Base-by-base conservation (phyloP, 768 basidiomycete genomes). In the Megacollybia marginata region DNA sequence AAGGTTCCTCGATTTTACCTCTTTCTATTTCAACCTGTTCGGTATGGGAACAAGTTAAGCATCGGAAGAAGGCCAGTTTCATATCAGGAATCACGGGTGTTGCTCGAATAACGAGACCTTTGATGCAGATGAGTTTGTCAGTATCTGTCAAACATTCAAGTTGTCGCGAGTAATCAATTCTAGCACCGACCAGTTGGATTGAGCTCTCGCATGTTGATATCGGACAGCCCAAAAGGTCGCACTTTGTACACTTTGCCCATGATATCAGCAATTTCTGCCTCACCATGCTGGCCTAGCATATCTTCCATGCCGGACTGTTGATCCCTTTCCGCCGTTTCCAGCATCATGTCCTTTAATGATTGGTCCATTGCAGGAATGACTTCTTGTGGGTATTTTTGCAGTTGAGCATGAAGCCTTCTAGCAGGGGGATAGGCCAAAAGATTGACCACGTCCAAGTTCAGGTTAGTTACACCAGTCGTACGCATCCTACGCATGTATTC, bases 61-160 rank as follows among this genome's bases (percentile, higher is more conserved):
- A 99, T 48, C 94, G 88, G 80, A 99, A 99, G 74, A 99, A 98
- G 18, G 95, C 96, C 55, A 83, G 82, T 69, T 95, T 94, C 96
- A 99, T 98, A 67, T 99, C 96, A 4, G 96, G 96, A 52, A 98
- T 97, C 59, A 99, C 88, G 10, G 95, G 92, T 0, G 96, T 97
- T 0, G 94, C 90, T 19, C 96, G 88, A 53, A 99, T 98, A 59
- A 98, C 92, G 7, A 99, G 82, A 50, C 96, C 96, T 64, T 95
- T 96, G 70, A 99, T 87, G 50, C 82, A 85, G 16, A 96, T 88
- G 16, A 99, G 83, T 66, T 97, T 96, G 76, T 99, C 96, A 57
- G 96, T 99, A 61, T 99, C 96, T 97, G 53, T 33, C 49, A 43
- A 49, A 11, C 28, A 45, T 16, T n/a, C 33, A 44, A 51, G 20